phyloP scores from a whole-genome alignment of 2,329 filamentous ascomycete species.

The Neonectria hederae region DNA sequence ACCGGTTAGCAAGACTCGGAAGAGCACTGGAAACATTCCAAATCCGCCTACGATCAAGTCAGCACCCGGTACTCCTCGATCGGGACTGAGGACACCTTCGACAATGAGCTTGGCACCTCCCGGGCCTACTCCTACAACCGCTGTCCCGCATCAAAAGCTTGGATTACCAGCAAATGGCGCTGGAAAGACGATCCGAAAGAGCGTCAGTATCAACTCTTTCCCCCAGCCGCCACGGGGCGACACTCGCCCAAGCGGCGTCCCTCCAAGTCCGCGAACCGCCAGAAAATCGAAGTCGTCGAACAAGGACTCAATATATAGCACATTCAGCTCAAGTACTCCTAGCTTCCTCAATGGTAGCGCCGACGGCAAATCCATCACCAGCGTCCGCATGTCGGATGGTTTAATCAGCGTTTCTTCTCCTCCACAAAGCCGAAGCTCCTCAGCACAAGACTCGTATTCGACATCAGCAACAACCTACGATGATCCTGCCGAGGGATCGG shows the following conservation, averaged over 20 bases:
- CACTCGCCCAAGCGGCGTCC: conserved; percentile 67
- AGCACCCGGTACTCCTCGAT: conserved; percentile 62
- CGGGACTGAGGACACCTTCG: conserved; percentile 68
- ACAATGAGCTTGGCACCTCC: conserved; percentile 61
- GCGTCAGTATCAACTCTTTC: conserved; percentile 93
- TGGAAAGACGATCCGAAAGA: conserved; percentile 81
- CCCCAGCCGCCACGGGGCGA: conserved; percentile 84
- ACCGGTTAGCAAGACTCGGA: conserved; percentile 77
- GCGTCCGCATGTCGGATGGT: conserved; percentile 75
- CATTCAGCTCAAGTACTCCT: conserved; percentile 64
- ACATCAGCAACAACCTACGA: conserved; percentile 91
- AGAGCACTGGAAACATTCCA: conserved; percentile 64
- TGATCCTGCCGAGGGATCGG: conserved; percentile 70
- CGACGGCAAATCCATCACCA: conserved; percentile 77
- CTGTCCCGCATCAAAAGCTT: conserved; percentile 65
- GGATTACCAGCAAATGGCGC: conserved; percentile 65
- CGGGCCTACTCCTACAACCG: conserved; percentile 62
- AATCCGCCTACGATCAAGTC: conserved; percentile 51
- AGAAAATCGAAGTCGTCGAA: conserved; percentile 64
- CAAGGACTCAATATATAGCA: conserved; percentile 62
- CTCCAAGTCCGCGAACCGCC: conserved; percentile 64
- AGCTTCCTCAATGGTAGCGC: conserved; percentile 83
- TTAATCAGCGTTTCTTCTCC: conserved; percentile 82
- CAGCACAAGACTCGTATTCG: conserved; percentile 90
- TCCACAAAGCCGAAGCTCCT: conserved; percentile 89